Percentiles rank a stretch among this genome's conserved stretches.
phyloP scores from a whole-genome alignment of 164 flowering plant genomes.

The Cinnamomum micranthum region DNA sequence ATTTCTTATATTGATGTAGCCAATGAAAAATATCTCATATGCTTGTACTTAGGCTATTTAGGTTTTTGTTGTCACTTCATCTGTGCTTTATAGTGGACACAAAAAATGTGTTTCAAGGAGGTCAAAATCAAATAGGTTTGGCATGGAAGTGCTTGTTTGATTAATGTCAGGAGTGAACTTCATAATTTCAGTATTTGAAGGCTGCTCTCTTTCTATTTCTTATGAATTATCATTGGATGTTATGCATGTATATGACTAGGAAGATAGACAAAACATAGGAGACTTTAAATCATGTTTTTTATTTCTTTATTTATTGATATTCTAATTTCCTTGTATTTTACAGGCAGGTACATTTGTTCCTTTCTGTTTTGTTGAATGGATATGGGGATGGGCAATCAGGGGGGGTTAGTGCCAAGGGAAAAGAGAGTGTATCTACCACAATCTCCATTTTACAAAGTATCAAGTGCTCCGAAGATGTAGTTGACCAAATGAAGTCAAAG shows the following conservation, averaged over 20 bases:
- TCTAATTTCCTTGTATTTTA: slow-evolving; percentile 3
- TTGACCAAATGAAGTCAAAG: slow-evolving; percentile 66
- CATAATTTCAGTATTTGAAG: too few relatives aligned
- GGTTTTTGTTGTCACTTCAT: too few relatives aligned
- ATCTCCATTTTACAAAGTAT: slow-evolving; percentile 59
- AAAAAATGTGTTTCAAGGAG: too few relatives aligned
- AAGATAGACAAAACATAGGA: neutral
- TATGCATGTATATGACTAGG: neutral
- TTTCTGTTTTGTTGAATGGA: slow-evolving; percentile 64
- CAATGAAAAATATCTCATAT: too few relatives aligned
- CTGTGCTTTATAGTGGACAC: too few relatives aligned
- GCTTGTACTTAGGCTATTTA: too few relatives aligned
- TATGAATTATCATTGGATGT: neutral
- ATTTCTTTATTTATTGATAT: neutral
- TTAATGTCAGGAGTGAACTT: too few relatives aligned
- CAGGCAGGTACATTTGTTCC: slow-evolving; percentile 70
- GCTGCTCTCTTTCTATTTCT: neutral
- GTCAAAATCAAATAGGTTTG: too few relatives aligned
- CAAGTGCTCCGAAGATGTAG: slow-evolving; percentile 63
- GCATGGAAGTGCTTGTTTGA: too few relatives aligned
- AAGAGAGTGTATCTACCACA: slow-evolving; percentile 42
- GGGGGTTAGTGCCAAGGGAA: slow-evolving; percentile 33
- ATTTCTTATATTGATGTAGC: too few relatives aligned
- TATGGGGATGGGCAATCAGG: slow-evolving; percentile 62
- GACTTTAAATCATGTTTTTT: neutral